Evolutionary conservation across 305 asterid genomes (phyloP).

Genomic region (Rubia tinctorum): DNA sequence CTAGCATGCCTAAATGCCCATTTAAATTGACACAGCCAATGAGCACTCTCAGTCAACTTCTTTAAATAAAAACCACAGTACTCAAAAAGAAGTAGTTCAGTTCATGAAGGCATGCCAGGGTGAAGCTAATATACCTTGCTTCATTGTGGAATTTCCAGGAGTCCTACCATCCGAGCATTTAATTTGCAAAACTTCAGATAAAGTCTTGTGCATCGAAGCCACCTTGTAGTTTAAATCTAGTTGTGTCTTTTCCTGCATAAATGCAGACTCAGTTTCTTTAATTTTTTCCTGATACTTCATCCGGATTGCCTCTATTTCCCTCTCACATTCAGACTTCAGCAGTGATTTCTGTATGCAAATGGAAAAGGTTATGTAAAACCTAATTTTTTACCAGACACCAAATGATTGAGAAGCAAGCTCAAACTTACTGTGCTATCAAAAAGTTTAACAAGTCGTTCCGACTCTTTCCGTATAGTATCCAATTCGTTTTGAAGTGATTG

Average conservation of each 20-base stretch:
- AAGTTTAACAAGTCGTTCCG: slow-evolving; percentile 31
- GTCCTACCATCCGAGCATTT: slow-evolving; percentile 62
- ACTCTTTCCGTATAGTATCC: slow-evolving; percentile 38
- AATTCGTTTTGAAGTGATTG: slow-evolving; percentile 52
- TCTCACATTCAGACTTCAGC: slow-evolving; percentile 47
- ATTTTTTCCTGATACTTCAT: slow-evolving; percentile 42
- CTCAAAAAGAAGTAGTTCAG: background rate
- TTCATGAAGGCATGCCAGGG: slow-evolving; percentile 6
- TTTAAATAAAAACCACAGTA: background rate
- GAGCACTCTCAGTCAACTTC: background rate
- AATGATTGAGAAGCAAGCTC: background rate
- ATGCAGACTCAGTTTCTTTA: slow-evolving; percentile 42
- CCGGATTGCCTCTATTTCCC: slow-evolving; percentile 56
- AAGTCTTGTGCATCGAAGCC: slow-evolving; percentile 42
- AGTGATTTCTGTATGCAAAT: slow-evolving; percentile 43
- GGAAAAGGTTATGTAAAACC: slow-evolving; percentile 7
- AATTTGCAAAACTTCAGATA: slow-evolving; percentile 60
- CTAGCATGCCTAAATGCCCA: background rate
- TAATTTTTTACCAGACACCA: background rate
- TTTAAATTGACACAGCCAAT: background rate
- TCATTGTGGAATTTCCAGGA: slow-evolving; percentile 36
- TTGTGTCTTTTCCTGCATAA: slow-evolving; percentile 30
- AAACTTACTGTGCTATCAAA: slow-evolving; percentile 43
- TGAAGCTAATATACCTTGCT: slow-evolving; percentile 47
- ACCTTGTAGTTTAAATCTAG: slow-evolving; percentile 33